Base-by-base conservation (phyloP, 805 yeast species). In the Candida dendrica region DNA sequence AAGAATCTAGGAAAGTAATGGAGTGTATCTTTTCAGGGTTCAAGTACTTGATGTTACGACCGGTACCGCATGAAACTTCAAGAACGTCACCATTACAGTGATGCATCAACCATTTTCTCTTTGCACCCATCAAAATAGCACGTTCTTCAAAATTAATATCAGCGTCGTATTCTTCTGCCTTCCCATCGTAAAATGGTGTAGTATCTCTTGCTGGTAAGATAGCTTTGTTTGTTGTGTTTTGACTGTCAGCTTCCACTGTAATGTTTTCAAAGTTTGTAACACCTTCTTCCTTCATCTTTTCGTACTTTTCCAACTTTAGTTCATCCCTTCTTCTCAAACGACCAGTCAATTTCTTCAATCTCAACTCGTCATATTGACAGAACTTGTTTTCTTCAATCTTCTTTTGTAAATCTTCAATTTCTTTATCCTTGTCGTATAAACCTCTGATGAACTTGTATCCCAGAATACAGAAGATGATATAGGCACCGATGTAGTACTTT, bases 1-100 rank as follows among this genome's bases (percentile, higher is more conserved):
- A 84, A 1, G 96, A 75, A 60, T 93, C 98, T 38, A 90, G 63
- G 52, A 85, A 87, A 0, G 98, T 91, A 32, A 87, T 74, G 0
- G 96, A 84, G 38, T 74, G 71, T 26, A 91, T 65, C 22, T 67
- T 58, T 2, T 74, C 69, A 17, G 80, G 74, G 41, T 81, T 73
- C 51, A 88, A 63, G 58, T 82, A 90, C 38, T 82, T 80, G 43
- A 91, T 74, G 58, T 93, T 93, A 61, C 98, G 74, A 6, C 98
- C 98, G 0, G 98, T 93, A 44, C 98, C 98, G 57, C 95, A 86
- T 0, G 97, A 83, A 10, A 91, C 93, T 61, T 93, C 98, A 43
- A 93, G 66, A 2, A 89, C 96, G 58, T 93, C 96, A 18, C 98
- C 98, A 44, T 69, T 66, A 39, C 82, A 74, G 47, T 84, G 84